Evolutionary conservation across 1,284 basidiomycete genomes (phyloP), one percentile per base, ranked within the genome.

Genomic region (Moniliella sp.): DNA sequence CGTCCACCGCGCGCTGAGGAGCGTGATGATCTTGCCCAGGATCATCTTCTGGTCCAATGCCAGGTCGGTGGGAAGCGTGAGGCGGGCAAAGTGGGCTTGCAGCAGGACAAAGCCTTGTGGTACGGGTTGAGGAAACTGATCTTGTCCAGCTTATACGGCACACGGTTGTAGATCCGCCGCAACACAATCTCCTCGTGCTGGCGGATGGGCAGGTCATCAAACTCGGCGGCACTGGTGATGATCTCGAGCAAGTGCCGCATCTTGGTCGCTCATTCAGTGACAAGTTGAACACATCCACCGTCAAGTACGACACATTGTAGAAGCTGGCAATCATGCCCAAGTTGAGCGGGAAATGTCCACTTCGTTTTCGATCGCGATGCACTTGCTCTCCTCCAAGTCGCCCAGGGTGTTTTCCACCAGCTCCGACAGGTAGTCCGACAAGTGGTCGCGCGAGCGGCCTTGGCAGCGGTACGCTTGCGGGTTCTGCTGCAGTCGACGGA

Each of bases 31-130:
- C 62, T 86, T 91, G 62, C 78, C 74, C 2, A 99, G 67, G 8
- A 97, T 75, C 25, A 78, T 58, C 0, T 69, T 69, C 62, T 93
- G 88, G 61, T 97, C 91, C 4, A 78, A 77, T 15, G 76, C 81
- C 15, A 97, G 73, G 57, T 97, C 88, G 9, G 84, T 75, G 0
- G 86, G 88, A 4, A 97, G 68, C 30, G 76, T 73, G 23, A 97
- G 66, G 8, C 86, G 75, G 4, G 80, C 80, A 66, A 97, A 97
- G 65, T 97, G 88, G 1, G 91, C 86, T 61, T 97, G 86, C 0
- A 97, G 68, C 3, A 97, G 71, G 14, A 97, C 67, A 73, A 88
- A 93, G 83, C 88, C 67, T 99, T 97, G 75, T 97, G 93, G 60
- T 88, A 77, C 0, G 88, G 88, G 15, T 78, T 78, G 51, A 82